Base-by-base conservation (phyloP, 306 rosid species). In the Hippophae rhamnoides region DNA sequence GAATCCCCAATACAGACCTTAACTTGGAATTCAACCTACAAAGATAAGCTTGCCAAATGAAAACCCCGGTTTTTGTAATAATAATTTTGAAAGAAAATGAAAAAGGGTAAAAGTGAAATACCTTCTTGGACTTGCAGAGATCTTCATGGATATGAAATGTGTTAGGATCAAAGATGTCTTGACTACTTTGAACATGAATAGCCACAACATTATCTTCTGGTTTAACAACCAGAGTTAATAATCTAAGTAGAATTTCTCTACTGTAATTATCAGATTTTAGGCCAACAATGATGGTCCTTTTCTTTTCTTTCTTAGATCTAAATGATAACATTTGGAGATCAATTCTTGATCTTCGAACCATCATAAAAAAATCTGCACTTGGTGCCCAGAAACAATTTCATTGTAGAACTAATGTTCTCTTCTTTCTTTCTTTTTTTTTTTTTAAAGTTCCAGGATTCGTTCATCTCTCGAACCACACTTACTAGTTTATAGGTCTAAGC, bases 121-220 rank as follows among this genome's bases (percentile, higher is more conserved):
- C 81, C 84, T 65, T 56, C 60, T 75, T 79, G 26, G 76, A 72
- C 61, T 75, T 75, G 81, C 81, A 75, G 38, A 72, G 64, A 64
- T 79, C 84, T 60, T 79, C 81, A 55, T 79, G 81, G 58, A 76
- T 59, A 14, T 79, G 84, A 49, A 75, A 79, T 18, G 78, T 65
- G 70, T 79, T 79, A 0, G 84, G 81, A 72, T 79, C 75, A 57
- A 75, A 75, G 43, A 66, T 14, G 10, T 65, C 60, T 14, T 72
- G 54, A 6, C 50, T n/a, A 11, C 51, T 57, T 41, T 60, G 71
- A 56, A 75, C 76, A 60, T 72, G 81, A 54, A 79, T 59, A 0
- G 72, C 80, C 8, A 75, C 43, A 25, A 79, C 75, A 68, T 42
- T 71, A 61, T 79, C 84, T 23, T 61, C 72, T 52, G 60, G 64